A percentile compares a stretch with the other conserved stretches of the same genome.
These are phyloP conservation scores for Vanilla planifolia DNA, from an alignment of 106 monocot species.

Conservation along the genomic window DNA sequence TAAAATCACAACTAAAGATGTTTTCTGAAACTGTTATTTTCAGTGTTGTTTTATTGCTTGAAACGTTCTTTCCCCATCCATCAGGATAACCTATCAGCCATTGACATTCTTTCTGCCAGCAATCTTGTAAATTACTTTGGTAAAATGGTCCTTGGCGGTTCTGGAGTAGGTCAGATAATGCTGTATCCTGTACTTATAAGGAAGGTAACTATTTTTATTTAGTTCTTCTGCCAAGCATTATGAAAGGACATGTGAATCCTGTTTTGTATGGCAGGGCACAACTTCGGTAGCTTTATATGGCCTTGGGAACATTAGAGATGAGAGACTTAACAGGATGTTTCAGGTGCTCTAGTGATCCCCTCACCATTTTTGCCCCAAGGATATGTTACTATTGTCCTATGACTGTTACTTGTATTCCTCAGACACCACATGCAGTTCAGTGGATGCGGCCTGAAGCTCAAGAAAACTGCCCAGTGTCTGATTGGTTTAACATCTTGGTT, in stretches of 20 bases:
- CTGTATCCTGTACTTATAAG: conserved; percentile 85
- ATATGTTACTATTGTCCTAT: neutral
- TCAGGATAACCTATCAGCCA: conserved; percentile 98
- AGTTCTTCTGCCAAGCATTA: too few relatives aligned
- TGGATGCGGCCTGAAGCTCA: conserved; percentile 96
- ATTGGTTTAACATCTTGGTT: conserved; percentile 97
- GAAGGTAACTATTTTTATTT: conserved; percentile 41
- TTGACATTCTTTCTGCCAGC: conserved; percentile 95
- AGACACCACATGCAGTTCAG: conserved; percentile 98
- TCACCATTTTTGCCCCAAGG: neutral
- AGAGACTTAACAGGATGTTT: conserved; percentile 99
- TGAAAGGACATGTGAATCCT: neutral
- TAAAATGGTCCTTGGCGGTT: conserved; percentile 95
- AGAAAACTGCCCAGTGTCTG: conserved; percentile 70
- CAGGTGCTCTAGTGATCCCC: conserved; percentile 45
- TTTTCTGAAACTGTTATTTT: too few relatives aligned
- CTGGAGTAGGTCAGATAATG: conserved; percentile 94
- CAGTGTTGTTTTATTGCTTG: neutral
- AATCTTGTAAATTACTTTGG: conserved; percentile 99
- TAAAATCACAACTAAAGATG: too few relatives aligned
- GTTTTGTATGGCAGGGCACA: conserved; percentile 50
- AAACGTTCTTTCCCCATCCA: conserved; percentile 4
- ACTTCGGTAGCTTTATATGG: conserved; percentile 91
- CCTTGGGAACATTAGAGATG: conserved; percentile 99
- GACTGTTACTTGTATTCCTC: conserved; percentile 14